Base-by-base conservation (phyloP, 768 basidiomycete genomes). In the Gloeopeniophorella convolvens region DNA sequence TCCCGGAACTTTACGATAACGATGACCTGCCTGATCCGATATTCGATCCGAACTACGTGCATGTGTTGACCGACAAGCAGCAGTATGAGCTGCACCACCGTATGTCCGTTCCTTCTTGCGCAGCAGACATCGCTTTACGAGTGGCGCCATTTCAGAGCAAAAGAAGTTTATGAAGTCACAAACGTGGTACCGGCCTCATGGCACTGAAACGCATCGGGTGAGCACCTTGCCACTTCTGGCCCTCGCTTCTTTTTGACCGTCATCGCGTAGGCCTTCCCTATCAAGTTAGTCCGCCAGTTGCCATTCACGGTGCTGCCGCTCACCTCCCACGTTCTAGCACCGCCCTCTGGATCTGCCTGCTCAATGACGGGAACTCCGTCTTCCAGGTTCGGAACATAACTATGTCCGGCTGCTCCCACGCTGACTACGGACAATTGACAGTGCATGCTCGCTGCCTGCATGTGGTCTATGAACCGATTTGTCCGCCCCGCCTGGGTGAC, bases 151-250 rank as follows among this genome's bases (percentile, higher is more conserved):
- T 13, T 30, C 37, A 85, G 84, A 84, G 54, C 85, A 88, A 70
- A 66, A 72, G 42, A 78, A 82, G 63, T 85, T 87, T 52, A 74
- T 77, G 58, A 71, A 80, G 54, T 77, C 76, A 34, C 80, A 89
- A 66, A 89, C 88, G 1, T 93, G 89, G 89, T 93, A 91, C 66
- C 70, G 85, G 44, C 79, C 89, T 6, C 89, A 93, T 64, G 86
- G 85, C 16, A 89, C 87, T 11, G 82, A 81, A 51, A 89, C 89
- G 0, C 89, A 86, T 59, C 67, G 83, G 51, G 84, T 82, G 59
- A 56, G 75, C 57, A 31, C 49, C 34, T 50, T 24, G 20, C 8
- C 33, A 13, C 49, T 24, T 23, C 11, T n/a, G 15, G 24, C 46
- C 44, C 23, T n/a, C 42, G 57, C 37, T 48, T 41, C 36, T 35